Conservation (phyloP, 768 basidiomycete genomes). For the Leccinum subgranulosum region DNA sequence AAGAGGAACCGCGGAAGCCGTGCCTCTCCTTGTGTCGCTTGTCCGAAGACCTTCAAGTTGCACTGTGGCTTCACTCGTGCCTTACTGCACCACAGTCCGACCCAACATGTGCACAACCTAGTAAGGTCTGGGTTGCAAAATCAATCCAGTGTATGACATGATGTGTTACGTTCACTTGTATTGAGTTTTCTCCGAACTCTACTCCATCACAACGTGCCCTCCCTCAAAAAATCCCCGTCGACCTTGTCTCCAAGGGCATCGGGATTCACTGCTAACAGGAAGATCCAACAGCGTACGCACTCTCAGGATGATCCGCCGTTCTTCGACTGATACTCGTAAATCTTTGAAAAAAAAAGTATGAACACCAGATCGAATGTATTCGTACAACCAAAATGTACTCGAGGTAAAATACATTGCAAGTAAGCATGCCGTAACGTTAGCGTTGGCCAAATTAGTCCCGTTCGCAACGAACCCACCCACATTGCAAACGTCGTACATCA, state of each 20-base stretch:
- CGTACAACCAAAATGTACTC: constrained; percentile 23
- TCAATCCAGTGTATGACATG: neutral
- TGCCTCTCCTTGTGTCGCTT: too few species aligned
- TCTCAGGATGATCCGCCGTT: neutral
- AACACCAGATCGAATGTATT: neutral
- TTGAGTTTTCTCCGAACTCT: neutral
- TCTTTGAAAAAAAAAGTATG: neutral
- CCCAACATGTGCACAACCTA: neutral
- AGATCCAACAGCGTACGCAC: neutral
- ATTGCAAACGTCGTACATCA: constrained; percentile 21
- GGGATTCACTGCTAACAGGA: neutral
- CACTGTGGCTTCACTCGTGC: too few species aligned
- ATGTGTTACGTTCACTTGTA: constrained; percentile 2
- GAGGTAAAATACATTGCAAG: constrained; percentile 17
- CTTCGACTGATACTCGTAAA: constrained; percentile 8
- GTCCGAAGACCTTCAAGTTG: too few species aligned
- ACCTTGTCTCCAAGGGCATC: neutral
- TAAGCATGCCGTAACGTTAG: constrained; percentile 14
- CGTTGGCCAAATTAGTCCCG: constrained; percentile 6
- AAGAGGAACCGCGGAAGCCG: too few species aligned
- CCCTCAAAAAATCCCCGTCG: neutral
- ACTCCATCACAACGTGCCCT: neutral
- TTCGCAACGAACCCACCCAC: constrained; percentile 8
- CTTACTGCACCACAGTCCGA: too few species aligned
- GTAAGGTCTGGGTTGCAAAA: neutral